Base-by-base conservation (phyloP, 2,329 filamentous ascomycete genomes). In the Knoxdaviesia proteae region DNA sequence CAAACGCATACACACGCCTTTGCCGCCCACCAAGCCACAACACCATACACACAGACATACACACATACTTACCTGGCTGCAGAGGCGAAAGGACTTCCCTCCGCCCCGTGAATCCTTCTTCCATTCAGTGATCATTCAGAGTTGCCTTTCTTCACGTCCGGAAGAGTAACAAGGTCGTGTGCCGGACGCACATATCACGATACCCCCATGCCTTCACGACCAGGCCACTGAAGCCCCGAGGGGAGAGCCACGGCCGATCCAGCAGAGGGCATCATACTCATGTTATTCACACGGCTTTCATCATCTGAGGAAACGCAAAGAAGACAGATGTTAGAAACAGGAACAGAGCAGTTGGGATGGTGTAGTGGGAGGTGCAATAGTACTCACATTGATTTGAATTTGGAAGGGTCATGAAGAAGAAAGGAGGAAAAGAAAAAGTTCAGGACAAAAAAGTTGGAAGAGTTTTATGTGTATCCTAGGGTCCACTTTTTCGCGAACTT, bases 171-270 rank as follows among this genome's bases (percentile, higher is more conserved):
- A 96, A 94, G 88, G 80, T 77, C 71, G 71, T 94, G 88, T 94
- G 90, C 84, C 88, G 86, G 82, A 94, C 90, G 86, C 90, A 79
- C 72, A 86, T 86, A 77, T 96, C 90, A 98, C 74, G 68, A 74
- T 80, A 64, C 73, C 74, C 63, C 63, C 65, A 67, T 62, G 62
- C 68, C 66, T 63, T 67, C 63, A 61, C 75, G 71, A 65, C 63
- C 71, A 69, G 69, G 80, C 84, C 88, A 71, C 90, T 94, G 84
- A 60, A 82, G 86, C 87, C 82, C 77, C 65, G 64, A 71, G 64
- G 76, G 79, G 80, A 94, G 87, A 88, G 84, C 82, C 74, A 70
- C 65, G 65, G 66, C 65, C 70, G 65, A 67, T 69, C 65, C 69
- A 65, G 62, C 65, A 69, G 63, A 67, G 69, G 67, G 69, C 53